Percentiles rank a stretch among this genome's conserved stretches.
Evolutionary conservation across 805 yeast genomes (phyloP).

Genomic region (Candida maesae): DNA sequence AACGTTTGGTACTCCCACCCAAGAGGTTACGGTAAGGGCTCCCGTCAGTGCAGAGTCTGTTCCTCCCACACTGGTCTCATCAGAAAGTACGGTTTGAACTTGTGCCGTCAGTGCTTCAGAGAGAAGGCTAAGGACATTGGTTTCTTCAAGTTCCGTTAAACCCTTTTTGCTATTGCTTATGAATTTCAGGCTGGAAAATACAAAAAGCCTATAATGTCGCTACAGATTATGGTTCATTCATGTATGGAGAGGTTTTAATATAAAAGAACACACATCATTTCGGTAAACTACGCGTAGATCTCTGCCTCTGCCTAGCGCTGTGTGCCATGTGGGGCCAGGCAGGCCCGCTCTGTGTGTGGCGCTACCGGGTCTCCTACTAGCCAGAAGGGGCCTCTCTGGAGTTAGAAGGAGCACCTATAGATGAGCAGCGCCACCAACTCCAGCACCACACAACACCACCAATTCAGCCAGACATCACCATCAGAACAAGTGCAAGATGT

Average conservation of each 20-base stretch:
- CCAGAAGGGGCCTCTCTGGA: background rate
- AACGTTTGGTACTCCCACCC: constrained; percentile 99
- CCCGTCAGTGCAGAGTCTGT: constrained; percentile 99
- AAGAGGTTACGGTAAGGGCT: constrained; percentile 99
- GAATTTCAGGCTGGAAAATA: constrained; percentile 5
- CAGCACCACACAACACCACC: background rate
- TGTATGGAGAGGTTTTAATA: constrained; percentile 18
- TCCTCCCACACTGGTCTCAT: constrained; percentile 98
- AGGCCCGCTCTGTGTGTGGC: background rate
- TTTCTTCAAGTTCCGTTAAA: constrained; percentile 97
- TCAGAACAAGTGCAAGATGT: background rate
- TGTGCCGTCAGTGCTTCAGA: constrained; percentile 99
- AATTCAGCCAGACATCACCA: background rate
- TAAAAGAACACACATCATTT: background rate
- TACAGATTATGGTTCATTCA: constrained; percentile 17
- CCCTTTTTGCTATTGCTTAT: constrained; percentile 5
- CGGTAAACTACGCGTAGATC: no score
- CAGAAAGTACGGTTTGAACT: constrained; percentile 99
- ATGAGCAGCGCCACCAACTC: background rate
- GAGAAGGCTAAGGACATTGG: constrained; percentile 99
- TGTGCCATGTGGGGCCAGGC: no score
- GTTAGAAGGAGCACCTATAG: background rate
- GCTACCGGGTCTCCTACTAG: background rate
- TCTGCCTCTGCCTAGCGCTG: no score
- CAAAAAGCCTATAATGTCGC: constrained; percentile 15